Evolutionary conservation across 164 flowering plant species (phyloP), one percentile per base, ranked within the genome.

Genomic region (Stephania yunnanensis): DNA sequence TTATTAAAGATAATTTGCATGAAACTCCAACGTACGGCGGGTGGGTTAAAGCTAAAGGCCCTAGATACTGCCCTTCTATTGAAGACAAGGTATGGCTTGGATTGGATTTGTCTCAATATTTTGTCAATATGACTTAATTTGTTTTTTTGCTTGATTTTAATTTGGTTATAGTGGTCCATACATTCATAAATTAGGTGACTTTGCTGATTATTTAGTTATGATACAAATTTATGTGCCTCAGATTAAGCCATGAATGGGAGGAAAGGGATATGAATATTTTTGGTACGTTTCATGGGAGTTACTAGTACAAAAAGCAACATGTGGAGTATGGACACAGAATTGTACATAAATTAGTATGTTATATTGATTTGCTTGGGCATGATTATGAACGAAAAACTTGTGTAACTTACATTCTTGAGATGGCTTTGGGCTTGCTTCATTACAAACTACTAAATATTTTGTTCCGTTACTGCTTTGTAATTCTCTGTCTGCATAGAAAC

Each of bases 1-100:
- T 95, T 76, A 93, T 95, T 73, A 88, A 79, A 82, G 99, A 95
- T 1, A 93, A 95, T 81, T 85, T 95, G 87, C 98, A 92, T 85
- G 98, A 95, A 81, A 95, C 99, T 78, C 99, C 99, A 31, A 95
- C 99, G 19, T 95, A 95, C 87, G 98, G 99, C 50, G 99, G 99
- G 64, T 95, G 99, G 98, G 96, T 95, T 66, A 97, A 95, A 81
- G 91, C 99, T 10, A 95, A 90, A 80, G 99, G 99, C 8, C 99
- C 99, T 75, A 87, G 99, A 84, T 95, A 95, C 83, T 95, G 99
- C 84, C 98, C 99, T 75, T 92, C 98, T 64, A 95, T 95, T 83
- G 99, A 95, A 86, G 99, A 95, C 80, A 93, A 95, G 97, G 99
- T 93, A 82, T 50, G 20, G 6, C 12, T 72, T 6, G 73, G 10